Evolutionary conservation across 192 early-diverging fungal genomes (phyloP).

Genomic region (Linnemannia zychae): DNA sequence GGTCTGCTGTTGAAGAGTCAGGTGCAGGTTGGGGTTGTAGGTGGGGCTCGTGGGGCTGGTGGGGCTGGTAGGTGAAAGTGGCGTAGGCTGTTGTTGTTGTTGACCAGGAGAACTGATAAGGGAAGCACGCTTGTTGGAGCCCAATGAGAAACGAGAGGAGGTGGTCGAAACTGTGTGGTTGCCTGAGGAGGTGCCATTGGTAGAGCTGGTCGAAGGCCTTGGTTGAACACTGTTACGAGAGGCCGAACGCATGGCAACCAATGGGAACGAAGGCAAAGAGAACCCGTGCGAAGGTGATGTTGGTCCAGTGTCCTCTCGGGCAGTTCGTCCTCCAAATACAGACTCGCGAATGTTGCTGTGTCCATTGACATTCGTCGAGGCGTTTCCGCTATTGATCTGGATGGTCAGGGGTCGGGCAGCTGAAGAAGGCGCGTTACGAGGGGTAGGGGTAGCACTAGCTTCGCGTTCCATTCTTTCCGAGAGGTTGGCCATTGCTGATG

Average conservation of each 20-base stretch:
- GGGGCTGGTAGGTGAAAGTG: conserved; percentile 24
- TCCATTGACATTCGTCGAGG: neutral
- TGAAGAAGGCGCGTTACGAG: conserved; percentile 1
- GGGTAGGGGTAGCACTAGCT: neutral
- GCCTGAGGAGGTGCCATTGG: neutral
- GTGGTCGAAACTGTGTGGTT: conserved; percentile 12
- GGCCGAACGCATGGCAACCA: conserved; percentile 26
- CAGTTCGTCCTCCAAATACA: conserved; percentile 52
- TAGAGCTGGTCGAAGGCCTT: conserved; percentile 30
- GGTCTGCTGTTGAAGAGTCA: conserved; percentile 19
- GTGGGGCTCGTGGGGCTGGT: conserved; percentile 10
- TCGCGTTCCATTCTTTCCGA: conserved; percentile 27
- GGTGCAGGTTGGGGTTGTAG: neutral
- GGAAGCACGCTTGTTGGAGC: conserved; percentile 25
- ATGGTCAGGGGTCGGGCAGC: neutral
- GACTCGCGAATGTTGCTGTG: conserved; percentile 44
- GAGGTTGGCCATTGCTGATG: conserved; percentile 18
- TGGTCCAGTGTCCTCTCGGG: conserved; percentile 20
- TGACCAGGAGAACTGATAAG: neutral
- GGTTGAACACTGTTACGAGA: conserved; percentile 33
- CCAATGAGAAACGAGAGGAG: conserved; percentile 19
- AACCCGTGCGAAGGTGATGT: conserved; percentile 23
- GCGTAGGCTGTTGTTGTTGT: conserved; percentile 10
- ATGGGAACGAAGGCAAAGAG: conserved; percentile 28
- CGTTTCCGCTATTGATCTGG: conserved; percentile 11